phyloP scores from a whole-genome alignment of 352 stramenopile species.

The Pythium oligandrum region DNA sequence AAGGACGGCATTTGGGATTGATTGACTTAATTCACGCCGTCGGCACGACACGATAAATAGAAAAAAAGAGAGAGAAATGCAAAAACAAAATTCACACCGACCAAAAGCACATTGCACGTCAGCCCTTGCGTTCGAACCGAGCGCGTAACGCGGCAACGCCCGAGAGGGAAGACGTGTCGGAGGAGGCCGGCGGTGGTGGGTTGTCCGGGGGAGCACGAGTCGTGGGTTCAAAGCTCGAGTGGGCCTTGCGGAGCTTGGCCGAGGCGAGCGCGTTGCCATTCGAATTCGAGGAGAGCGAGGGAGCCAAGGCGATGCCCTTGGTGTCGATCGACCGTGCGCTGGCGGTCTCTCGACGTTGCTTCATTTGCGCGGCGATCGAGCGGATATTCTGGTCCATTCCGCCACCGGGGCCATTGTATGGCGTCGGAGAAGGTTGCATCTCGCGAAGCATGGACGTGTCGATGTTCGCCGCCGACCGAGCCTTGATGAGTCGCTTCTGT shows the following conservation, averaged over 20 bases:
- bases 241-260: no score
- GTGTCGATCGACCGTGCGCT: neutral
- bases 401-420: slow-evolving; percentile 2
- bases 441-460: slow-evolving; percentile 31
- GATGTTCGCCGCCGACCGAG: slow-evolving; percentile 54
- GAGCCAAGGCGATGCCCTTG: neutral
- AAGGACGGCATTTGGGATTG: slow-evolving; percentile 4
- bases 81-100: no score
- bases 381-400: slow-evolving; percentile 60
- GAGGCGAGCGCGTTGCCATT: no score
- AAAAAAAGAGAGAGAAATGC: slow-evolving; percentile 15
- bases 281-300: neutral
- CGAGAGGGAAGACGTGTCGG: slow-evolving; percentile 6
- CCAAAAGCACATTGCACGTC: no score
- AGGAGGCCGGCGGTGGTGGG: neutral
- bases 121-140: slow-evolving; percentile 39
- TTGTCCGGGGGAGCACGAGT: no score
- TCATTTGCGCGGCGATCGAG: slow-evolving; percentile 66
- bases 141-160: slow-evolving; percentile 69
- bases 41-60: slow-evolving; percentile 12
- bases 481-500: slow-evolving; percentile 37
- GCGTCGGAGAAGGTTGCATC: slow-evolving; percentile 6
- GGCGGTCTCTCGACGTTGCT: slow-evolving; percentile 42
- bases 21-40: neutral
- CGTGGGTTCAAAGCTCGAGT: no score